These are phyloP conservation scores for Lactarius vividus DNA, from an alignment of 768 basidiomycete species.

Conservation along the genomic window DNA sequence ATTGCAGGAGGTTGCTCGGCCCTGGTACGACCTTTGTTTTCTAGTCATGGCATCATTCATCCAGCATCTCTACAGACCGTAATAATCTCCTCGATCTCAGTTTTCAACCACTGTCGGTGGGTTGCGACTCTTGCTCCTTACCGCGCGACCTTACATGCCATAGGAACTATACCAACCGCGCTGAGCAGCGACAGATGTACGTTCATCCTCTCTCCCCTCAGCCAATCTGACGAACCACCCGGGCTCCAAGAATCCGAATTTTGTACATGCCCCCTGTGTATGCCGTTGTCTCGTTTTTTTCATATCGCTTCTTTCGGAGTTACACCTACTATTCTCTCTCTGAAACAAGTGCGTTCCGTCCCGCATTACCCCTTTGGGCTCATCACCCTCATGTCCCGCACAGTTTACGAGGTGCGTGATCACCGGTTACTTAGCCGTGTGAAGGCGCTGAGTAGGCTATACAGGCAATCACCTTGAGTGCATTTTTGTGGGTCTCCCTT, in stretches of 20 bases:
- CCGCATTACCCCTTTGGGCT: conserved; percentile 35
- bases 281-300: conserved; percentile 80
- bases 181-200: conserved; percentile 80
- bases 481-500: conserved; percentile 65
- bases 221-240: background rate
- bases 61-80: conserved; percentile 45
- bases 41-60: background rate
- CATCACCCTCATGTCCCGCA: conserved; percentile 10
- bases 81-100: conserved; percentile 53
- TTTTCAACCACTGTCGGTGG: conserved; percentile 64
- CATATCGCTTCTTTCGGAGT: conserved; percentile 77
- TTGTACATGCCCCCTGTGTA: conserved; percentile 84
- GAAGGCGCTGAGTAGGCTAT: background rate
- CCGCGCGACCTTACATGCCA: conserved; percentile 1
- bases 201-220: conserved; percentile 10
- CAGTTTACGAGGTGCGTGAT: conserved; percentile 63
- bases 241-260: conserved; percentile 57
- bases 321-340: conserved; percentile 64
- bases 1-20: conserved; percentile 61
- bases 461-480: conserved; percentile 78
- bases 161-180: conserved; percentile 69
- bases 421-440: background rate
- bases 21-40: conserved; percentile 41
- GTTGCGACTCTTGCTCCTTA: conserved; percentile 26
- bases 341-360: conserved; percentile 43